Conservation (phyloP, 306 rosid genomes). For the Quercus robur region DNA sequence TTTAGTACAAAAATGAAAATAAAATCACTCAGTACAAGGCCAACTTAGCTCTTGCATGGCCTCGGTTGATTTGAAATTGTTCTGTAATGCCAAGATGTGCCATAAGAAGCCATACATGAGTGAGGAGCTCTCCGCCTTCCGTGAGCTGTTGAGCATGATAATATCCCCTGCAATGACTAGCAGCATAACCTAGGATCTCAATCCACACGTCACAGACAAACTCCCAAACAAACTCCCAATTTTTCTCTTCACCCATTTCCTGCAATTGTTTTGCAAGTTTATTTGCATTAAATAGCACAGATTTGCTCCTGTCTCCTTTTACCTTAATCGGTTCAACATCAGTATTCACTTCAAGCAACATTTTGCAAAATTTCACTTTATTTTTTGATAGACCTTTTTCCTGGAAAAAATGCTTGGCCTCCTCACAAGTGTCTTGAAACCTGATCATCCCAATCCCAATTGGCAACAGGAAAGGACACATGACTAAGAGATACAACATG, state of each 20-base stretch:
- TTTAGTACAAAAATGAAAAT: too few relatives aligned
- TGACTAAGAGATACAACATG: background rate
- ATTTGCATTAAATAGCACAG: background rate
- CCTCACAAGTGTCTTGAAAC: background rate
- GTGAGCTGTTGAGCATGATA: slow-evolving; percentile 19
- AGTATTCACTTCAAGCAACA: background rate
- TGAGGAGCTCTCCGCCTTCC: slow-evolving; percentile 13
- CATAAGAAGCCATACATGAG: background rate
- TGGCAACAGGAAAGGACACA: slow-evolving; percentile 4
- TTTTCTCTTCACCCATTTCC: background rate
- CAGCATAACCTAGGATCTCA: slow-evolving; percentile 7
- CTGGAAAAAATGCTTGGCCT: background rate
- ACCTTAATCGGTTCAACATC: background rate
- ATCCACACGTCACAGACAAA: background rate
- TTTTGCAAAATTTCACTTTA: background rate
- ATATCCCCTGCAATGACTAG: background rate
- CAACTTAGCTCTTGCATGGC: background rate
- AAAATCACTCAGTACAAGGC: background rate
- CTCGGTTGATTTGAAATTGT: slow-evolving; percentile 12
- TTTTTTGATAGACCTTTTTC: background rate
- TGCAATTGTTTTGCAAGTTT: background rate
- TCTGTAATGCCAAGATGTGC: slow-evolving; percentile 6
- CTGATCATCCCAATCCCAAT: background rate
- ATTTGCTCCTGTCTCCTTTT: background rate
- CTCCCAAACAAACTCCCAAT: background rate